Conservation (phyloP, 140 eudicot genomes). For the Erigeron philadelphicus region DNA sequence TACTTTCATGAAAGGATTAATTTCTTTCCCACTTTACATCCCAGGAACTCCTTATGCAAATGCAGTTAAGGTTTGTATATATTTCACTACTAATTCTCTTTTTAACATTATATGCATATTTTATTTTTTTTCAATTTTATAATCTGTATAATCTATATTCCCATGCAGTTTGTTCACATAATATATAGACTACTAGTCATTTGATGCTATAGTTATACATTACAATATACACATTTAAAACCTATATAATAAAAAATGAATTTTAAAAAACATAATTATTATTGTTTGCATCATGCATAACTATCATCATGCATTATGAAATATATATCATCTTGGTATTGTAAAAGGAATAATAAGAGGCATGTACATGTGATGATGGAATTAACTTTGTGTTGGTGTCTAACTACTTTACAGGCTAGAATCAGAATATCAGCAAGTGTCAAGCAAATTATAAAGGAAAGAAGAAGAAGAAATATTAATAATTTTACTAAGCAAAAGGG, state of each 20-base stretch:
- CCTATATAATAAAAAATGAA: neutral
- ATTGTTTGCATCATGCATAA: slow-evolving; percentile 32
- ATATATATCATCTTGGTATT: slow-evolving; percentile 32
- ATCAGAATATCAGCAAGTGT: slow-evolving; percentile 74
- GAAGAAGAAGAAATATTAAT: slow-evolving; percentile 54
- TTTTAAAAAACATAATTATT: slow-evolving; percentile 28
- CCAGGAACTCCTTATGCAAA: slow-evolving; percentile 89
- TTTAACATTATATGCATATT: neutral
- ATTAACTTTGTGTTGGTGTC: slow-evolving; percentile 49
- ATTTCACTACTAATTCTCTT: slow-evolving; percentile 8
- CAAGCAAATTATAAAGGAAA: slow-evolving; percentile 74
- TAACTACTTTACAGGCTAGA: slow-evolving; percentile 82
- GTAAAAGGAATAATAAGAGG: slow-evolving; percentile 33
- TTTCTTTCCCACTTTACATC: slow-evolving; percentile 65
- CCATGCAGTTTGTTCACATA: neutral
- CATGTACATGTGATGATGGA: slow-evolving; percentile 56
- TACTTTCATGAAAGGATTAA: slow-evolving; percentile 75
- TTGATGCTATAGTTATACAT: no score
- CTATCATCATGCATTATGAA: slow-evolving; percentile 19
- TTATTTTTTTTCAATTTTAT: neutral
- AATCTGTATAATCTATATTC: neutral
- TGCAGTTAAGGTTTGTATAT: slow-evolving; percentile 74
- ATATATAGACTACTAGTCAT: neutral
- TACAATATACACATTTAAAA: neutral
- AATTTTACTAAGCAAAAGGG: slow-evolving; percentile 34